Conservation (phyloP, 305 asterid species). For the Ruellia speciosa region DNA sequence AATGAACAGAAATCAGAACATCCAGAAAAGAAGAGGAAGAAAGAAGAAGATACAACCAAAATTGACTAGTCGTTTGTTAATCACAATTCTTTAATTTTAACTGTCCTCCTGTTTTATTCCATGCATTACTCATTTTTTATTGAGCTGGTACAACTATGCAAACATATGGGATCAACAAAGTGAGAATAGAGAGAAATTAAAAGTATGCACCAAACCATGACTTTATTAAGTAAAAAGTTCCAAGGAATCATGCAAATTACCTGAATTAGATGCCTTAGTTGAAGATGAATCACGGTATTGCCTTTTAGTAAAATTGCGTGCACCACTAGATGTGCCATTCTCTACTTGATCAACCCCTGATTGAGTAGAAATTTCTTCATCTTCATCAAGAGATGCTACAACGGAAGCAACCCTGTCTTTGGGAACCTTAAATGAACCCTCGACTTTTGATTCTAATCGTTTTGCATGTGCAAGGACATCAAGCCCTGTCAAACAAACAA, state of each 20-base stretch:
- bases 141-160: not conserved
- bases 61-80: not conserved
- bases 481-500: slow-evolving; percentile 45
- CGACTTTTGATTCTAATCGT: slow-evolving; percentile 39
- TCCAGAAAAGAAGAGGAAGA: not conserved
- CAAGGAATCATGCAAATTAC: slow-evolving; percentile 25
- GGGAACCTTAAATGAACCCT: slow-evolving; percentile 60
- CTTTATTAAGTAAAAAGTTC: not conserved
- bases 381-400: slow-evolving; percentile 59
- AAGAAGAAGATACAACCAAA: slow-evolving; percentile 7
- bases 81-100: too few relatives aligned
- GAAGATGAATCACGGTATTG: slow-evolving; percentile 60
- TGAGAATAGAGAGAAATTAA: not conserved
- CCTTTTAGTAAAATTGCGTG: slow-evolving; percentile 30
- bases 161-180: not conserved
- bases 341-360: slow-evolving; percentile 50
- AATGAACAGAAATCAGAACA: not conserved
- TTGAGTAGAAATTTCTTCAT: slow-evolving; percentile 41
- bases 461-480: slow-evolving; percentile 63
- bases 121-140: too few relatives aligned
- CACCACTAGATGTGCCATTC: slow-evolving; percentile 25
- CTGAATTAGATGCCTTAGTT: slow-evolving; percentile 41
- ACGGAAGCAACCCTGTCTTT: slow-evolving; percentile 56
- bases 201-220: not conserved
- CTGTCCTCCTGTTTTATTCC: not conserved